A percentile compares a stretch with the other conserved stretches of the same genome.
These are phyloP conservation scores for Suhomyces choctaworum DNA, from an alignment of 1,139 yeast genomes.

Conservation along the genomic window DNA sequence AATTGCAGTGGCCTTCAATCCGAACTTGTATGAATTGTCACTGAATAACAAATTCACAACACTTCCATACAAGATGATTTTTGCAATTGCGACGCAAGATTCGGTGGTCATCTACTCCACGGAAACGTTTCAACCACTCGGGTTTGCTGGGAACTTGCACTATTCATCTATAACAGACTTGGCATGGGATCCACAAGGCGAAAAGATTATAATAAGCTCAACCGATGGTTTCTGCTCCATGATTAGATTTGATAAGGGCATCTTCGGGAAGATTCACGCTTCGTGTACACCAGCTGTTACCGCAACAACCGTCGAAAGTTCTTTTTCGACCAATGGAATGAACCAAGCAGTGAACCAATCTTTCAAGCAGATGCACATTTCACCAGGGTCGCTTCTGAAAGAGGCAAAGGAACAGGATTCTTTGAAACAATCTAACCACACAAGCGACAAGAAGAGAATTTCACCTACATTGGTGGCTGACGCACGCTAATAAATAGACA, in stretches of 20 bases:
- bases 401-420: background rate
- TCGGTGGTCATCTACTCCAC: slow-evolving; percentile 85
- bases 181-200: slow-evolving; percentile 80
- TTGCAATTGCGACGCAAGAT: slow-evolving; percentile 93
- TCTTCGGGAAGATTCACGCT: slow-evolving; percentile 45
- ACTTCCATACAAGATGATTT: slow-evolving; percentile 75
- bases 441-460: slow-evolving; percentile 36
- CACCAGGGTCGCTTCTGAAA: background rate
- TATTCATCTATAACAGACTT: slow-evolving; percentile 87
- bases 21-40: slow-evolving; percentile 52
- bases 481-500: too few relatives aligned
- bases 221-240: slow-evolving; percentile 92
- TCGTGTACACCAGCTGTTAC: background rate
- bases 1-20: slow-evolving; percentile 76
- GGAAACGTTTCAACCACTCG: slow-evolving; percentile 63
- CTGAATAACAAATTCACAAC: slow-evolving; percentile 31
- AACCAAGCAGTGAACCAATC: background rate
- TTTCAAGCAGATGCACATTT: background rate
- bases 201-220: slow-evolving; percentile 71
- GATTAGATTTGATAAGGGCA: slow-evolving; percentile 49
- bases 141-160: slow-evolving; percentile 75
- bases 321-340: too few relatives aligned
- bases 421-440: slow-evolving; percentile 12
- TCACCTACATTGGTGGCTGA: slow-evolving; percentile 44
- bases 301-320: background rate